A percentile compares a stretch with the other conserved stretches of the same genome.
Evolutionary conservation across 495 filamentous ascomycete species (phyloP).

Genomic region (Aspergillus bertholletiae): DNA sequence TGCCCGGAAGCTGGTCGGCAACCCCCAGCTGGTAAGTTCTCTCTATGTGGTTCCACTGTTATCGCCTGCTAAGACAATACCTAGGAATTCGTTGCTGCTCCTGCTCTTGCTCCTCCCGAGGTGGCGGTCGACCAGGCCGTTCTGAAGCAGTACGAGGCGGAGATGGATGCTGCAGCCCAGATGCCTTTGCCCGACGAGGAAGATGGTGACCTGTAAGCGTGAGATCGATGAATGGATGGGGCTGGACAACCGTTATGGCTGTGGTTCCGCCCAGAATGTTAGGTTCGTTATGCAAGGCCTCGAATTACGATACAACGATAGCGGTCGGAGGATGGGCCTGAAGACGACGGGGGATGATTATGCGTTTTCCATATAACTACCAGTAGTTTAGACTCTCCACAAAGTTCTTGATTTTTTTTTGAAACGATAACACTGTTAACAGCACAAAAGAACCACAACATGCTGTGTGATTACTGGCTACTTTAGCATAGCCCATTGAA

Average conservation of each 20-base stretch:
- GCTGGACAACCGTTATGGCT: conserved; percentile 12
- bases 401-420: conserved; percentile 34
- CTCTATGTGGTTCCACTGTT: neutral
- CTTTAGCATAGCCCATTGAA: neutral
- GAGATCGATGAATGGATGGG: conserved; percentile 17
- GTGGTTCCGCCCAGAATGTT: conserved; percentile 9
- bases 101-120: conserved; percentile 90
- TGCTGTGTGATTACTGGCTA: conserved; percentile 7
- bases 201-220: conserved; percentile 67
- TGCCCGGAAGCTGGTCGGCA: conserved; percentile 95
- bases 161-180: conserved; percentile 79
- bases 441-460: conserved; percentile 7
- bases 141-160: conserved; percentile 75
- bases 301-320: conserved; percentile 45
- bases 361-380: conserved; percentile 35
- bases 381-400: conserved; percentile 43
- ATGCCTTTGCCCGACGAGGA: conserved; percentile 96
- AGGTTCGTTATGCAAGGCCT: conserved; percentile 23
- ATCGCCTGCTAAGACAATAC: conserved; percentile 9
- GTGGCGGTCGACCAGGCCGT: conserved; percentile 84
- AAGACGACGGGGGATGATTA: conserved; percentile 39
- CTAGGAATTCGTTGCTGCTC: conserved; percentile 95
- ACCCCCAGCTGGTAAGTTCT: conserved; percentile 73
- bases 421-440: conserved; percentile 1
- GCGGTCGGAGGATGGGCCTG: conserved; percentile 36